A percentile compares a stretch with the other conserved stretches of the same genome.
Conservation (phyloP, 2,329 filamentous ascomycete species). For the Beauveria pseudobassiana region DNA sequence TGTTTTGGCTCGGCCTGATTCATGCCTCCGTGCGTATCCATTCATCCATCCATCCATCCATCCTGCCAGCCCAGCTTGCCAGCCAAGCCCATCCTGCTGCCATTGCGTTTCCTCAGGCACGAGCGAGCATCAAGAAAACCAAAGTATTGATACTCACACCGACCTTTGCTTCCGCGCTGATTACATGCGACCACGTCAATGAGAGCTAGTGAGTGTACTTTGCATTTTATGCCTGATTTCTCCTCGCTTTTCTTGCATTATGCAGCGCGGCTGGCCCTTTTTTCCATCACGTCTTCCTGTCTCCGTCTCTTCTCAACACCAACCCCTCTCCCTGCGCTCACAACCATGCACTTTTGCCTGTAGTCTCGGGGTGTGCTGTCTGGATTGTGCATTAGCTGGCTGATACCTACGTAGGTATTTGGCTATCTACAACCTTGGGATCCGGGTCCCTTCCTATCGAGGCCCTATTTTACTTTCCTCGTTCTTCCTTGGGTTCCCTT, state of each 20-base stretch:
- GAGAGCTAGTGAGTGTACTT: background rate
- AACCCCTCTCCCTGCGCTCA: background rate
- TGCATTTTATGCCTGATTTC: background rate
- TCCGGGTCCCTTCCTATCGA: background rate
- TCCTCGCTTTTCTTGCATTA: background rate
- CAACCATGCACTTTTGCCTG: background rate
- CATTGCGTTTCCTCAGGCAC: background rate
- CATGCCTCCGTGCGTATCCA: background rate
- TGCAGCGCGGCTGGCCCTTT: background rate
- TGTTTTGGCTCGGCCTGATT: background rate
- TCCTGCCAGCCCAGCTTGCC: background rate
- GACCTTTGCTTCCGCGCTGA: conserved; percentile 1
- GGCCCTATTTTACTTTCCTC: conserved; percentile 1
- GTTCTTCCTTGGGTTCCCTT: background rate
- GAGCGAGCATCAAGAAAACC: background rate
- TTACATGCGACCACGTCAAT: too few species aligned
- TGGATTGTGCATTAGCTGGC: conserved; percentile 5
- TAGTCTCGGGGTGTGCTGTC: background rate
- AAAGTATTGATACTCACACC: background rate
- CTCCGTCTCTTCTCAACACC: background rate
- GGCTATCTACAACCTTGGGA: background rate
- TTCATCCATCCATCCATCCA: conserved; percentile 2
- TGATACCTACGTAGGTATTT: background rate
- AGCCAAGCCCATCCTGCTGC: background rate
- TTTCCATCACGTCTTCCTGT: background rate